Evolutionary conservation across 2,329 filamentous ascomycete species (phyloP), one percentile per base, ranked within the genome.

Genomic region (Fusarium mangiferae): DNA sequence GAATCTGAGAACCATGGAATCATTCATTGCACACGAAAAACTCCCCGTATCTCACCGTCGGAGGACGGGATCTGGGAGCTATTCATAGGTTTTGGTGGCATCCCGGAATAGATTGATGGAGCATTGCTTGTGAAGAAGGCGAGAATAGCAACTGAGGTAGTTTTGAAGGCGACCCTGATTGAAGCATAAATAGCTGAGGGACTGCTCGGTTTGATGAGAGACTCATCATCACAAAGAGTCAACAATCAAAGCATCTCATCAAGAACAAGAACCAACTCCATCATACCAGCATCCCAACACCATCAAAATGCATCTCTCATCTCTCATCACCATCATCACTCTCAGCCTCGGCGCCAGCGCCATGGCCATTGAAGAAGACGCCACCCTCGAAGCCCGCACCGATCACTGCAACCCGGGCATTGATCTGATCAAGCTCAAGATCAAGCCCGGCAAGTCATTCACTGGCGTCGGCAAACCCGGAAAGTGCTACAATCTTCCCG

Each of bases 391-490:
- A 7, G 6, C 30, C 13, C 65, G 65, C 13, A 12, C 7, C 4
- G 14, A 41, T 28, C 5, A 36, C 11, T 56, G 58, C 28, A 35
- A 20, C 20, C 13, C 18, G 0, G 64, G 64, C 13, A 67, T 67
- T 28, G 11, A 51, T 14, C 28, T 68, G 10, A 30, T 68, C 6
- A 42, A 41, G 28, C 65, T 68, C 41, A 18, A 48, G 8, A 15
- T 67, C 45, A 58, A 24, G 28, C 48, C 36, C 11, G 54, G 63
- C 13, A 54, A 46, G 28, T 67, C 9, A 17, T 68, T n/a, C 28
- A 68, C 41, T 24, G 65, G 65, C 2, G 24, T 42, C 2, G 65
- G 65, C 4, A 22, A 42, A 0, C 65, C 65, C 0, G 62, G 30
- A 1, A 22, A 61, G 4, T 68, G 65, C 13, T 39, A 67, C 6